Evolutionary conservation across 805 yeast species (phyloP).

Genomic region (Sugiyamaella lignohabitans): DNA sequence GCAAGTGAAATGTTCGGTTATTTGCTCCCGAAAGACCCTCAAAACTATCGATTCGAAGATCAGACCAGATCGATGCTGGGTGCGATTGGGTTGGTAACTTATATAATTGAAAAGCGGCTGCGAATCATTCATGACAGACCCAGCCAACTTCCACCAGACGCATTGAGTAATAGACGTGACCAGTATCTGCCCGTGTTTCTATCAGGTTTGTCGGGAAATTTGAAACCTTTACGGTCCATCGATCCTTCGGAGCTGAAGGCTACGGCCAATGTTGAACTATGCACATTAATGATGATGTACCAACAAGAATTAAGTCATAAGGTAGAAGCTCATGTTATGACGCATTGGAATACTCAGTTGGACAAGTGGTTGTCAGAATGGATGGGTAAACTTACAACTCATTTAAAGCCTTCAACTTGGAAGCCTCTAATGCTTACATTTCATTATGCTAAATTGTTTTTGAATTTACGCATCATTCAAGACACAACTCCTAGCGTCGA

Average conservation of each 20-base stretch:
- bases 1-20: constrained; percentile 18
- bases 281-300: constrained; percentile 18
- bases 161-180: constrained; percentile 1
- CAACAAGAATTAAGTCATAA: constrained; percentile 16
- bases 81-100: constrained; percentile 19
- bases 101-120: constrained; percentile 21
- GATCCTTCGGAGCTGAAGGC: constrained; percentile 14
- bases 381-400: constrained; percentile 18
- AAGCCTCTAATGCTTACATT: constrained; percentile 21
- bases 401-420: constrained; percentile 19
- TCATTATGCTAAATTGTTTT: constrained; percentile 21
- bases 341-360: constrained; percentile 20
- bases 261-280: constrained; percentile 22
- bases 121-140: constrained; percentile 20
- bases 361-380: constrained; percentile 22
- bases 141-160: neutral
- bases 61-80: constrained; percentile 8
- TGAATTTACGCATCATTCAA: constrained; percentile 16
- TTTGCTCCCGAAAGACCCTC: constrained; percentile 13
- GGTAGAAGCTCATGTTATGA: constrained; percentile 8
- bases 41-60: neutral
- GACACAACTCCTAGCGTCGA: too few relatives aligned
- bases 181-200: constrained; percentile 10
- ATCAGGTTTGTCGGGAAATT: constrained; percentile 4
- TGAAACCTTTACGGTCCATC: neutral